Conservation (phyloP, 1,284 basidiomycete genomes). For the Tilletia indica region DNA sequence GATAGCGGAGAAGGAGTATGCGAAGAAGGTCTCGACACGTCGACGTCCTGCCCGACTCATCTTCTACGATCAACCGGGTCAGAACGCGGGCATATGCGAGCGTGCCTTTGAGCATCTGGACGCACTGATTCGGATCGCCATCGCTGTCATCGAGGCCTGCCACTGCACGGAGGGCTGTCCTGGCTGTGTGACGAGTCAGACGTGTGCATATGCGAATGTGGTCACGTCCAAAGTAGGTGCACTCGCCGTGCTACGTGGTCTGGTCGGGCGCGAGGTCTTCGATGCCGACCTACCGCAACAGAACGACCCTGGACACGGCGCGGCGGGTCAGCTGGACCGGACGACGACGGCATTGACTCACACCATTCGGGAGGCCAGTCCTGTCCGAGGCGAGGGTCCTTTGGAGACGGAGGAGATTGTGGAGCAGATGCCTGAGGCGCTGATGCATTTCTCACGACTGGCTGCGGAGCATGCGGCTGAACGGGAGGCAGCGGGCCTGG, state of each 20-base stretch:
- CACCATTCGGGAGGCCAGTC: constrained; percentile 13
- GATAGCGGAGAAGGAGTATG: constrained; percentile 71
- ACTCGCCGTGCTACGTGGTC: constrained; percentile 46
- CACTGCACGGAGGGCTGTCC: constrained; percentile 71
- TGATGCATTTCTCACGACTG: constrained; percentile 4
- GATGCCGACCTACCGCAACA: constrained; percentile 39
- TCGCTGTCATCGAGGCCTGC: constrained; percentile 68
- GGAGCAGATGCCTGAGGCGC: constrained; percentile 12
- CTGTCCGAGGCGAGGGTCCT: neutral
- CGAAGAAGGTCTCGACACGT: constrained; percentile 63
- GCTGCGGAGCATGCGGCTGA: constrained; percentile 1
- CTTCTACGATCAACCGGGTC: constrained; percentile 75
- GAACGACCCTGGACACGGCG: constrained; percentile 38
- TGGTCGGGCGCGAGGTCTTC: constrained; percentile 46
- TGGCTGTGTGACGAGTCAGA: constrained; percentile 63
- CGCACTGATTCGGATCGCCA: constrained; percentile 67
- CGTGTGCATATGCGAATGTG: constrained; percentile 41
- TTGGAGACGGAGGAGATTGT: constrained; percentile 12
- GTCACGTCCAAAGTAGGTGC: constrained; percentile 53
- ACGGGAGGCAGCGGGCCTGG: neutral
- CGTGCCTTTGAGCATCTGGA: constrained; percentile 80
- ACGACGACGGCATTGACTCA: constrained; percentile 13
- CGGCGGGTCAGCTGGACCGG: constrained; percentile 26
- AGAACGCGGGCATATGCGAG: constrained; percentile 69
- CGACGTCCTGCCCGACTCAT: constrained; percentile 80